A percentile compares a stretch with the other conserved stretches of the same genome.
Conservation (phyloP, 371 early-diverging fungal species). For the Lichtheimia corymbifera region DNA sequence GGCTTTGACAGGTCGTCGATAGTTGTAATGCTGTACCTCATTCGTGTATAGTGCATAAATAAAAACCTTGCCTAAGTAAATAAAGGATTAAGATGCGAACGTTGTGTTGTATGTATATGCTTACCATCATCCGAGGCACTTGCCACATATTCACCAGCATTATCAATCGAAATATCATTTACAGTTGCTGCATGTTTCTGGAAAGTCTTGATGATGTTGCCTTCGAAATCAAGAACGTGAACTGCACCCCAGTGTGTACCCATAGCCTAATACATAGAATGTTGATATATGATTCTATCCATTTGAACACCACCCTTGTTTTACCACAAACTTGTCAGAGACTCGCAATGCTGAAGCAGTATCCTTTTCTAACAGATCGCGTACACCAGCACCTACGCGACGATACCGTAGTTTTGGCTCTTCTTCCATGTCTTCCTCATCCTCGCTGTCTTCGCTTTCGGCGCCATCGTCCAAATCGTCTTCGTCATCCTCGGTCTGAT, state of each 20-base stretch:
- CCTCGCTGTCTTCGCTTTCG: conserved; percentile 48
- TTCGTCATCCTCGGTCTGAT: conserved; percentile 9
- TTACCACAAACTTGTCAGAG: conserved; percentile 82
- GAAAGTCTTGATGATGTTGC: conserved; percentile 82
- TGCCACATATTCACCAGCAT: conserved; percentile 85
- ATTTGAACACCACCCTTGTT: neutral
- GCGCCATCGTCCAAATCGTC: conserved; percentile 33
- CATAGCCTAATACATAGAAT: conserved; percentile 61
- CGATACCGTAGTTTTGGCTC: conserved; percentile 91
- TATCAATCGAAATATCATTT: conserved; percentile 82
- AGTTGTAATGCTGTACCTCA: conserved; percentile 67
- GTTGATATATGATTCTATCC: conserved; percentile 3
- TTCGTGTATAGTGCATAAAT: conserved; percentile 72
- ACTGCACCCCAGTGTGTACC: conserved; percentile 95
- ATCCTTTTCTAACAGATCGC: conserved; percentile 83
- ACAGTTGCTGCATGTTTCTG: conserved; percentile 82
- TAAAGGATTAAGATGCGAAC: conserved; percentile 5
- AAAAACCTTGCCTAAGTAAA: conserved; percentile 68
- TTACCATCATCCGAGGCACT: conserved; percentile 93
- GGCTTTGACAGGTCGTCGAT: conserved; percentile 86
- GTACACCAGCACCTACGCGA: conserved; percentile 73
- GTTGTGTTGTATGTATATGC: neutral
- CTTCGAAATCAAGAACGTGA: conserved; percentile 89
- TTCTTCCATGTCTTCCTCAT: conserved; percentile 68
- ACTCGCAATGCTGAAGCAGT: conserved; percentile 78